Evolutionary conservation across 768 basidiomycete species (phyloP), one percentile per base, ranked within the genome.

Genomic region (Pleurotus sapidus): DNA sequence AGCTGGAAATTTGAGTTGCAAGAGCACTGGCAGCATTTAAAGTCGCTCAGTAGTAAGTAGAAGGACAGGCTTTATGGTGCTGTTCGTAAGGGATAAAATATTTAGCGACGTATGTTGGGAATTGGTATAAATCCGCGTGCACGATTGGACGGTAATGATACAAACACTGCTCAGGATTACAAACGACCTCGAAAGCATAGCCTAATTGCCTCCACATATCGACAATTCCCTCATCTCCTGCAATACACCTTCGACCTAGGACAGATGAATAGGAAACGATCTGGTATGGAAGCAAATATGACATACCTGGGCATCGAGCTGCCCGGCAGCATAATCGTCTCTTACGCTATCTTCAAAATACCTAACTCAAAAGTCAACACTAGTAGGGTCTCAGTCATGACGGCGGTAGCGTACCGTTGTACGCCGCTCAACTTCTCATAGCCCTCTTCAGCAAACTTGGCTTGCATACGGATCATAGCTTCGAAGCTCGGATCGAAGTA

Each of bases 401-500:
- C 30, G 11, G 30, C 2, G 30, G 11, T 11, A 18, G 17, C 43
- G 40, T 46, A 60, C 60, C 51, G 48, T 42, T 62, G 61, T 18
- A 62, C 51, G 2, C 51, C 88, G 49, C 94, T 89, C 50, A 98
- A 83, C 73, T 95, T 97, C 75, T 98, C 95, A 69, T 99, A 98
- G 0, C 96, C 95, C 64, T 99, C 96, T 70, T 98, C 93, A 0
- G 96, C 95, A 68, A 98, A 98, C 67, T 95, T 95, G 67, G 91
- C 85, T 67, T 99, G 97, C 86, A 97, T 92, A 27, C 97, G 84
- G 61, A 95, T 94, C 96, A 98, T 98, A 46, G 96, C 93, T 74
- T 98, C 97, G 69, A 98, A 98, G 63, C 91, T 95, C 4, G 97
- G 97, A 70, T 98, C 97, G 61, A 98, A 95, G 79, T 93, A 99